phyloP scores from a whole-genome alignment of 1,284 basidiomycete genomes.

The Microbotryomycetes sp. region DNA sequence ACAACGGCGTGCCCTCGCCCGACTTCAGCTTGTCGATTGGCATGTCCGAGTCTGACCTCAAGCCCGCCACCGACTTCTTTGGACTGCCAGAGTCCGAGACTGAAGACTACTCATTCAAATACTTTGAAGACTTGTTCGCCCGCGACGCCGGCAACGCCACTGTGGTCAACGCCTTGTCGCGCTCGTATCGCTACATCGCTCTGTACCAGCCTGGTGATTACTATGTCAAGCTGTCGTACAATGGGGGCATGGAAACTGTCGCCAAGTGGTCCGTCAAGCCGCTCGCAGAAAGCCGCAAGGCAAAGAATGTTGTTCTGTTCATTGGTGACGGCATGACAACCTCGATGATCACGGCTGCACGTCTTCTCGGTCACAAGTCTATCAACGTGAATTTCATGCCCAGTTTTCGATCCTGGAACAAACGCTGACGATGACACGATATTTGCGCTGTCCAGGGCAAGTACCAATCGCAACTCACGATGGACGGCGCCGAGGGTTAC shows the following conservation, averaged over 20 bases:
- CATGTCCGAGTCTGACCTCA: neutral
- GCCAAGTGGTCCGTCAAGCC: constrained; percentile 42
- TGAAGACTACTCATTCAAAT: constrained; percentile 3
- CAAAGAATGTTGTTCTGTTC: constrained; percentile 42
- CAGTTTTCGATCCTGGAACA: neutral
- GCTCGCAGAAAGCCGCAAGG: constrained; percentile 36
- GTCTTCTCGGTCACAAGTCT: constrained; percentile 45
- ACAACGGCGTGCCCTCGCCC: constrained; percentile 39
- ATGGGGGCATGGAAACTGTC: constrained; percentile 31
- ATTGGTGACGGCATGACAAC: constrained; percentile 35
- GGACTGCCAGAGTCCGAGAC: constrained; percentile 34
- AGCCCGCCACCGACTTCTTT: constrained; percentile 36
- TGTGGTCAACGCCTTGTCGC: constrained; percentile 43
- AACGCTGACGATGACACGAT: no score
- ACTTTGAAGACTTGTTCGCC: constrained; percentile 41
- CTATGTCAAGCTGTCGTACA: constrained; percentile 32
- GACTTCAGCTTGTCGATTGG: constrained; percentile 40
- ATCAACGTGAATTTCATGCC: constrained; percentile 43
- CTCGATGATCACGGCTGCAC: constrained; percentile 37
- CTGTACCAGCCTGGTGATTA: constrained; percentile 39
- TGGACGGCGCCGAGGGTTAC: constrained; percentile 37
- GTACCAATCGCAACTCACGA: constrained; percentile 39
- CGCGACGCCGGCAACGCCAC: constrained; percentile 37
- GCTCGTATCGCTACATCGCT: constrained; percentile 42
- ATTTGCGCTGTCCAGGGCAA: no score